A percentile compares a stretch with the other conserved stretches of the same genome.
Conservation (phyloP, 2,329 filamentous ascomycete genomes). For the Clathrospora elynae region DNA sequence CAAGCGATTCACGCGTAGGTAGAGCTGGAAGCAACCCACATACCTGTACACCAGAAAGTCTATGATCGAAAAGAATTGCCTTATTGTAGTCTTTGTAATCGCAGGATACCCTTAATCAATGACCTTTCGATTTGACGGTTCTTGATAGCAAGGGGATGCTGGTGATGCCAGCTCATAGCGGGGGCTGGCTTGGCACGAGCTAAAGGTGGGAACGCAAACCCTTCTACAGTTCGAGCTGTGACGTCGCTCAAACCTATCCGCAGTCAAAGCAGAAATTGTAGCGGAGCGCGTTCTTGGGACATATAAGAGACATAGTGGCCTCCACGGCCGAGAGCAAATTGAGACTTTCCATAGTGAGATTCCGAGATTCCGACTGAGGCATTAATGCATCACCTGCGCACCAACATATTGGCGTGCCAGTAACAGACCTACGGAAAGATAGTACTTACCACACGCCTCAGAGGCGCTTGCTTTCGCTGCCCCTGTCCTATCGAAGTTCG, state of each 20-base stretch:
- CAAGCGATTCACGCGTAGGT: conserved; percentile 68
- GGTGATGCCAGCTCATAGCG: no score
- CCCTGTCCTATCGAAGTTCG: conserved; percentile 13
- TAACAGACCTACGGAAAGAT: not conserved
- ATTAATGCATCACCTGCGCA: no score
- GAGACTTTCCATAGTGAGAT: conserved; percentile 1
- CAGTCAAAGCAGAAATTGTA: conserved; percentile 14
- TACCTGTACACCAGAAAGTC: not conserved
- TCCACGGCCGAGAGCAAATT: conserved; percentile 38
- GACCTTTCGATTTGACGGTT: not conserved
- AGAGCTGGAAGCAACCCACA: not conserved
- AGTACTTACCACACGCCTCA: conserved; percentile 15
- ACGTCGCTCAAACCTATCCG: conserved; percentile 21
- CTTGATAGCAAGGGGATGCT: no score
- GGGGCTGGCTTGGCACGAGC: conserved; percentile 31
- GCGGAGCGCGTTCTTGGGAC: conserved; percentile 14
- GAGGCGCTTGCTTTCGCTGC: conserved; percentile 27
- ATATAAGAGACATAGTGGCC: conserved; percentile 7
- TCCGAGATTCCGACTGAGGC: conserved; percentile 22
- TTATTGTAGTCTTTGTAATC: conserved; percentile 8
- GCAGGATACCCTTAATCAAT: conserved; percentile 3
- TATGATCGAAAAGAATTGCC: no score
- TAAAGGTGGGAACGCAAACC: conserved; percentile 29
- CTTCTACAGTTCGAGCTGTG: conserved; percentile 26
- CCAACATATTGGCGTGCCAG: not conserved